Evolutionary conservation across 106 monocot species (phyloP), one percentile per base, ranked within the genome.

Genomic region (Platanthera zijinensis): DNA sequence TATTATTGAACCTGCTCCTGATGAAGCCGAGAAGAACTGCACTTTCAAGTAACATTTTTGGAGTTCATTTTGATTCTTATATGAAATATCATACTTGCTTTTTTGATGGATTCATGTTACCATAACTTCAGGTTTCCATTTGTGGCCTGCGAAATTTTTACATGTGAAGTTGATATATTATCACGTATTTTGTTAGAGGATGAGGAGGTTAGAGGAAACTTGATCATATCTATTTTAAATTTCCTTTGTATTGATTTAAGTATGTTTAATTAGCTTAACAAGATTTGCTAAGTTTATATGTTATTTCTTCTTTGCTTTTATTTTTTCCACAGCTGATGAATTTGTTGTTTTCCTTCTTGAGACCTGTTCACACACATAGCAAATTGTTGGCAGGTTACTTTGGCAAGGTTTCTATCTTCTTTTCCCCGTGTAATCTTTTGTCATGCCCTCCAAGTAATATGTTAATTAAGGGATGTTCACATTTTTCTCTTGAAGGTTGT

Each of bases 131-230:
- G 95, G 81, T 87, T 92, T 87, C 91, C 95, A 13, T 95, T 87
- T 76, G 86, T 95, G 84, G 85, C 95, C 30, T 95, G 95, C 83
- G 95, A 95, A 83, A 92, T 95, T 84, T 92, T 95, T 74, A 92
- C 95, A 18, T 94, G 93, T 80, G 93, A 92, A 73, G 89, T 95
- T 74, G 95, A 95, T 57, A 83, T 87, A 74, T 89, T 95, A 77
- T 48, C 92, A 69, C 87, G 80, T 54, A 89, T 89, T 52, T 79
- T 95, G 59, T 84, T 89, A 12, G 95, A 95, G 73, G 89, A 95
- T 81, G 87, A 87, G 49, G 86, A 92, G 84, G 95, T 89, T 39
- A 73, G 73, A 51, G 49, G 22, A 72, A 14, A 22, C n/a, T 45
- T 78, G 15, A 72, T 30, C 21, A 57, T 50, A 11, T 6, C 53